Conservation (phyloP, 768 basidiomycete species). For the Paxillus ammoniavirescens region DNA sequence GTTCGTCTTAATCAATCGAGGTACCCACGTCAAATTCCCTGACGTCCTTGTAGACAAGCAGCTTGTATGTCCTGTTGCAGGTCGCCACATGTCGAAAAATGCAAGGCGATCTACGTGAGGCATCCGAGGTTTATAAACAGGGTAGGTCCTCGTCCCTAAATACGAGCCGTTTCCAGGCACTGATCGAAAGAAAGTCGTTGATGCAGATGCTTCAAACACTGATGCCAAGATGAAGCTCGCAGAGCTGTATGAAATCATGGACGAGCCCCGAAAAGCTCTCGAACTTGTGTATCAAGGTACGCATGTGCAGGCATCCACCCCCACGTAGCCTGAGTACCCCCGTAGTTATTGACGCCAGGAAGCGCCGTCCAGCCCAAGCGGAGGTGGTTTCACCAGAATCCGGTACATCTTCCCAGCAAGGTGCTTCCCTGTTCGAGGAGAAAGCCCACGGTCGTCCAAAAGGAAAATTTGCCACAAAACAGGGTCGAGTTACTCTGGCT, state of each 20-base stretch:
- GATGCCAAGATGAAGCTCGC: slow-evolving; percentile 92
- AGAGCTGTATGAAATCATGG: slow-evolving; percentile 82
- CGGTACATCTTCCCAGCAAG: slow-evolving; percentile 20
- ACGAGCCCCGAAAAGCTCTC: slow-evolving; percentile 77
- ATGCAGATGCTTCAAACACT: slow-evolving; percentile 69
- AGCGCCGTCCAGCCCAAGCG: slow-evolving; percentile 34
- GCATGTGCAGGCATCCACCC: background rate
- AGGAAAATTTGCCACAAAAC: slow-evolving; percentile 30
- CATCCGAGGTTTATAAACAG: slow-evolving; percentile 81
- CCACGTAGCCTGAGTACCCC: background rate
- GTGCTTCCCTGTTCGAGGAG: slow-evolving; percentile 65
- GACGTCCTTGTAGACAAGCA: slow-evolving; percentile 56
- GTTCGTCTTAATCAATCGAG: slow-evolving; percentile 40
- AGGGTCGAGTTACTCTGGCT: slow-evolving; percentile 49
- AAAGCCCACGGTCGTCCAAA: slow-evolving; percentile 41
- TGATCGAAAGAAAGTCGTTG: slow-evolving; percentile 50
- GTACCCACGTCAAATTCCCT: background rate
- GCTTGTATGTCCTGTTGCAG: slow-evolving; percentile 67
- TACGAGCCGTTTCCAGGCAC: background rate
- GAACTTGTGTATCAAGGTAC: slow-evolving; percentile 84
- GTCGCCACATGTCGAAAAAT: slow-evolving; percentile 82
- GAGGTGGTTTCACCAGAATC: slow-evolving; percentile 11
- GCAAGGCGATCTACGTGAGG: slow-evolving; percentile 70
- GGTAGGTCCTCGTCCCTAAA: slow-evolving; percentile 40
- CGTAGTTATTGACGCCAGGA: slow-evolving; percentile 55